A percentile compares a stretch with the other conserved stretches of the same genome.
phyloP scores from a whole-genome alignment of 768 basidiomycete genomes.

The Goffeauzyma gilvescens region DNA sequence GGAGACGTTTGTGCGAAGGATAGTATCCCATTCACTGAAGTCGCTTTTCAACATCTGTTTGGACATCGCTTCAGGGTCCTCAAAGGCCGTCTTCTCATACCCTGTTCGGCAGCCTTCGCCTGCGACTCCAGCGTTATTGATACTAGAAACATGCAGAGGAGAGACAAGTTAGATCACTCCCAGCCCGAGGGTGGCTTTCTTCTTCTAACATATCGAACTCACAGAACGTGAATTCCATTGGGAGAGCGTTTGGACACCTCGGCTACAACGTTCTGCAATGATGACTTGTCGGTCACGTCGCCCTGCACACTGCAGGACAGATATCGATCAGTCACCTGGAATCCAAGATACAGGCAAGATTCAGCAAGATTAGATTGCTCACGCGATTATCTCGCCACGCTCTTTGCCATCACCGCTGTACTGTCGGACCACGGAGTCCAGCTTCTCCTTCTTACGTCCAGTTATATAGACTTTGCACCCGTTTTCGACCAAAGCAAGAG shows the following conservation, averaged over 20 bases:
- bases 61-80: constrained; percentile 13
- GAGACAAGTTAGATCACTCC: too few relatives aligned
- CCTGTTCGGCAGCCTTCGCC: constrained; percentile 22
- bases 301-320: constrained; percentile 10
- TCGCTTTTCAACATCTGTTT: constrained; percentile 16
- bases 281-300: constrained; percentile 16
- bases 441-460: constrained; percentile 16
- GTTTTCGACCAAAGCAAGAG: constrained; percentile 18
- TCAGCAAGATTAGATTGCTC: background rate
- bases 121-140: constrained; percentile 27
- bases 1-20: constrained; percentile 1
- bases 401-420: constrained; percentile 17
- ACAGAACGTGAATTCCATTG: constrained; percentile 21
- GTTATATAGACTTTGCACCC: constrained; percentile 20
- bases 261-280: constrained; percentile 11
- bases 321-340: background rate
- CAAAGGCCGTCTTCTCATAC: constrained; percentile 11
- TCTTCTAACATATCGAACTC: too few relatives aligned
- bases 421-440: constrained; percentile 18
- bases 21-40: constrained; percentile 14
- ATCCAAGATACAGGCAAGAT: too few relatives aligned
- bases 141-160: constrained; percentile 4
- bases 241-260: constrained; percentile 14
- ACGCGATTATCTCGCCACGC: constrained; percentile 18
- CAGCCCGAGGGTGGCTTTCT: too few relatives aligned